Conservation (phyloP, 73 alveolate species). For the Symbiodinium pilosum region DNA sequence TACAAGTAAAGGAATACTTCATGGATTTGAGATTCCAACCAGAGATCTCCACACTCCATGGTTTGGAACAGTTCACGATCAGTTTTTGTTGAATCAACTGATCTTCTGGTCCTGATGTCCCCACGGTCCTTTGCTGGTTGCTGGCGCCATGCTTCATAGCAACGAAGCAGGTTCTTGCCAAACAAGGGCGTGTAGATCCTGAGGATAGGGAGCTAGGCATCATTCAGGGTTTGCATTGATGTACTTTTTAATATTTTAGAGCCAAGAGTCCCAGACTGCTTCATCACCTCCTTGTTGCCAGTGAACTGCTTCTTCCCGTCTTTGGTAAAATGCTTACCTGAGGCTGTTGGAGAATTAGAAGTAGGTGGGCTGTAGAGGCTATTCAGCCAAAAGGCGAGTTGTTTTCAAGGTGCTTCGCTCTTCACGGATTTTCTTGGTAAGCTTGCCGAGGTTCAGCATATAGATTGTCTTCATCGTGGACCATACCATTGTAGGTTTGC, state of each 20-base stretch:
- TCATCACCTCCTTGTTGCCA: neutral
- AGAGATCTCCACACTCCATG: neutral
- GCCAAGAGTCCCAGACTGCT: neutral
- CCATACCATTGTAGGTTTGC: neutral
- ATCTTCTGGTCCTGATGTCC: conserved; percentile 6
- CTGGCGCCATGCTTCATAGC: neutral
- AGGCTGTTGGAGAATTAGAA: neutral
- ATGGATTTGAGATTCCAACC: conserved; percentile 18
- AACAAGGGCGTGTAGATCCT: conserved; percentile 29
- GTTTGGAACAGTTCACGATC: neutral
- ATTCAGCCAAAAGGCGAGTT: neutral
- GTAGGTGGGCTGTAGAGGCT: too few relatives aligned
- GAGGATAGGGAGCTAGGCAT: too few relatives aligned
- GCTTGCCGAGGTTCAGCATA: neutral
- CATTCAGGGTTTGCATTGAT: too few relatives aligned
- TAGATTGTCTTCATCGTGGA: neutral
- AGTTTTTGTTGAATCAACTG: neutral
- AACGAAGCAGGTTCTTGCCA: neutral
- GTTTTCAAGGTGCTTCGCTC: neutral
- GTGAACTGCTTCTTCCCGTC: neutral
- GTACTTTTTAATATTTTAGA: too few relatives aligned
- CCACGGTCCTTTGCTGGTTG: neutral
- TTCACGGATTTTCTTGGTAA: neutral
- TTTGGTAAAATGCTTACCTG: neutral
- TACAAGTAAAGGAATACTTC: neutral